A percentile compares a stretch with the other conserved stretches of the same genome.
Evolutionary conservation across 2,329 filamentous ascomycete genomes (phyloP).

Genomic region (Volutella citrinella): DNA sequence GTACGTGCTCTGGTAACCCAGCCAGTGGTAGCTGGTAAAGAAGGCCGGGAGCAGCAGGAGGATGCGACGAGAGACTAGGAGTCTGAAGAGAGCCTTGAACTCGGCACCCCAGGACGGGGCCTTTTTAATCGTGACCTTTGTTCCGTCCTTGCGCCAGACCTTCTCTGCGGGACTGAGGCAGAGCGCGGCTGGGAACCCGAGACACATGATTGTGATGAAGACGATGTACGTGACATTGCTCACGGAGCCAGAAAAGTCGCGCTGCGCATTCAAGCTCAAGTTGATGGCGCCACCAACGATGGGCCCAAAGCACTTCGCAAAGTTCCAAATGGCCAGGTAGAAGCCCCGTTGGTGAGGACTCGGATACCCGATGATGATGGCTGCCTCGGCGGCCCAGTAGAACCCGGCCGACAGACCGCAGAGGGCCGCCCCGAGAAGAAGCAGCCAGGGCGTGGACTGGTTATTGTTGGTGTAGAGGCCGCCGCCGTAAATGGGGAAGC

Average conservation of each 20-base stretch:
- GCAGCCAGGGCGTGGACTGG: too few species aligned
- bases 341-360: slow-evolving; percentile 59
- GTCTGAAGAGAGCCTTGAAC: slow-evolving; percentile 11
- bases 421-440: too few species aligned
- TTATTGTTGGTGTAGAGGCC: too few species aligned
- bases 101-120: slow-evolving; percentile 10
- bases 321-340: slow-evolving; percentile 63
- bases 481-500: too few species aligned
- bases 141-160: slow-evolving; percentile 8
- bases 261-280: slow-evolving; percentile 53
- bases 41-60: slow-evolving; percentile 9
- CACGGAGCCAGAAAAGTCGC: slow-evolving; percentile 5
- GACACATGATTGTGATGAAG: slow-evolving; percentile 6
- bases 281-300: slow-evolving; percentile 63
- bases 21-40: slow-evolving; percentile 9
- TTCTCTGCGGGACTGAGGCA: slow-evolving; percentile 1
- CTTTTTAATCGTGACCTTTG: slow-evolving; percentile 3
- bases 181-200: neutral
- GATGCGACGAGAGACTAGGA: slow-evolving; percentile 11
- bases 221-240: slow-evolving; percentile 11
- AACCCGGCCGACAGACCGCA: slow-evolving; percentile 36
- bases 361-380: slow-evolving; percentile 53
- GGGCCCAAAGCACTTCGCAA: slow-evolving; percentile 49
- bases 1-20: slow-evolving; percentile 7
- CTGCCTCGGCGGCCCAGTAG: slow-evolving; percentile 32